These are phyloP conservation scores for Ophiostoma quercus DNA, from an alignment of 2,329 filamentous ascomycete species.

Conservation along the genomic window DNA sequence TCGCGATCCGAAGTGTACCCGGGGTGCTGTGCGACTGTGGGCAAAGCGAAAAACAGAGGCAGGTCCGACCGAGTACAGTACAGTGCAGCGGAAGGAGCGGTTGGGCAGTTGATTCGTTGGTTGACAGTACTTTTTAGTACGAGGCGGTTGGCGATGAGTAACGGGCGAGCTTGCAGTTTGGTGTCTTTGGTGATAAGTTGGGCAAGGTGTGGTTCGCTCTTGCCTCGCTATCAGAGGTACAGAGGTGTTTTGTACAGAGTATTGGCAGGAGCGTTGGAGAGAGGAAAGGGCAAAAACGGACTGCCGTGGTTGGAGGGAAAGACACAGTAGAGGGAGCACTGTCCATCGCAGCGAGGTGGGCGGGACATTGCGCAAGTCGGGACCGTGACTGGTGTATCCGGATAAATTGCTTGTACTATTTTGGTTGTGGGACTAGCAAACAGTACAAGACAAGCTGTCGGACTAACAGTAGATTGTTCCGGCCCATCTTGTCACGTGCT, in stretches of 20 bases:
- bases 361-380: conserved; percentile 20
- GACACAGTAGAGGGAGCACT: neutral
- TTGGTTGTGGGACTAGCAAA: neutral
- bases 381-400: conserved; percentile 13
- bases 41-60: conserved; percentile 7
- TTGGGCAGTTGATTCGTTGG: neutral
- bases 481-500: neutral
- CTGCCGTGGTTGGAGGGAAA: conserved; percentile 3
- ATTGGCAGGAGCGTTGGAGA: conserved; percentile 13
- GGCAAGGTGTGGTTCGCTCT: conserved; percentile 13
- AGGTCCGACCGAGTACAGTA: conserved; percentile 1
- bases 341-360: neutral
- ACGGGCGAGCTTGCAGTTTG: no score
- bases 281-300: conserved; percentile 13
- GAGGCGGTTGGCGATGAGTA: neutral
- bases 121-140: neutral
- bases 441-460: neutral
- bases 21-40: conserved; percentile 5
- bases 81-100: neutral
- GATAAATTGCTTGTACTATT: conserved; percentile 21
- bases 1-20: conserved; percentile 10
- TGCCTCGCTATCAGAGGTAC: neutral
- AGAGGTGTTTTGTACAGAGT: conserved; percentile 9
- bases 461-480: neutral
- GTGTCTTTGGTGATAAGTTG: neutral